Conservation (phyloP, 2,329 filamentous ascomycete genomes). For the Colletotrichum chrysophilum region DNA sequence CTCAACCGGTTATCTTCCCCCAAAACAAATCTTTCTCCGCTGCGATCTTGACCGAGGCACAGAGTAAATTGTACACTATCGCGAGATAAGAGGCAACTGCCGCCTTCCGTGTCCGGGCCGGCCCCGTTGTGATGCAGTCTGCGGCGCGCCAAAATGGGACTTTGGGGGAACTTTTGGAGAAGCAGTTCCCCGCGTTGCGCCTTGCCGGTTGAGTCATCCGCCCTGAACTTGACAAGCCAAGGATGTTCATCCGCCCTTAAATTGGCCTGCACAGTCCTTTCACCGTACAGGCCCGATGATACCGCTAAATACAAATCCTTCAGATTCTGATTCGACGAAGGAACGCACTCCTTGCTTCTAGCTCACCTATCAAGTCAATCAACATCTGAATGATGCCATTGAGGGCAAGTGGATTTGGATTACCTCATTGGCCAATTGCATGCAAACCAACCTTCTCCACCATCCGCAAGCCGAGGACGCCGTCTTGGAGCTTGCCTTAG, state of each 20-base stretch:
- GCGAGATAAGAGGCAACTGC: not conserved
- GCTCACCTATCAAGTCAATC: not conserved
- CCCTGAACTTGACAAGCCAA: not conserved
- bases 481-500: not conserved
- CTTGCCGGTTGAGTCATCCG: conserved; percentile 7
- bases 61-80: not conserved
- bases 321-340: not conserved
- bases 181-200: not conserved
- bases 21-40: not conserved
- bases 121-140: not conserved
- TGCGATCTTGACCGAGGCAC: not conserved
- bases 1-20: not conserved
- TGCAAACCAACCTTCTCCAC: not conserved
- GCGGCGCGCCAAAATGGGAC: not conserved
- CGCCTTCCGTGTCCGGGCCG: not conserved
- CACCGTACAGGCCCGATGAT: not conserved
- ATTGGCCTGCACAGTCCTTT: not conserved
- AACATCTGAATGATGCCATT: not conserved
- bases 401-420: not conserved
- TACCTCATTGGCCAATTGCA: not conserved
- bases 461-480: not conserved
- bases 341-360: not conserved
- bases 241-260: not conserved
- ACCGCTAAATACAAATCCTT: not conserved
- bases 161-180: not conserved